Percentiles rank a stretch among this genome's conserved stretches.
Conservation (phyloP, 2,329 filamentous ascomycete genomes). For the Microdochium paspali region DNA sequence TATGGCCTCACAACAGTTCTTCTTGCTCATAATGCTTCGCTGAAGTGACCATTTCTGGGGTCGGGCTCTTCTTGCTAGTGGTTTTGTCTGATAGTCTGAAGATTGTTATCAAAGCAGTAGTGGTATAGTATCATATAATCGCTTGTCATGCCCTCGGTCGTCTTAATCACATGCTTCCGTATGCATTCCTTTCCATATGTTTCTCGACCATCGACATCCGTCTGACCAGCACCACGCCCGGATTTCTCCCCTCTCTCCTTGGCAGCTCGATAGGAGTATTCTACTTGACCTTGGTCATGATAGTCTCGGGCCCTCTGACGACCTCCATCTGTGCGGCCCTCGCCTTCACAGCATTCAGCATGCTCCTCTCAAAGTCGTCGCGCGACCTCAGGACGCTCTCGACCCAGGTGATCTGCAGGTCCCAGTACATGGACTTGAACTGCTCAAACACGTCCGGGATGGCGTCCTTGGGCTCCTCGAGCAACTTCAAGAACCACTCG, state of each 20-base stretch:
- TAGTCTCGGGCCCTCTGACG: conserved; percentile 74
- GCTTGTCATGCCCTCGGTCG: no score
- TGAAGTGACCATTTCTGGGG: no score
- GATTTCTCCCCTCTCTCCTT: no score
- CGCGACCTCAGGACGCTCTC: conserved; percentile 78
- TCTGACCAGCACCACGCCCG: no score
- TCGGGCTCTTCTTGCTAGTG: no score
- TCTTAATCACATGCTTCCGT: no score
- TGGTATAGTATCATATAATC: no score
- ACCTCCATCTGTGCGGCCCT: conserved; percentile 79
- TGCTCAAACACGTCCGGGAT: conserved; percentile 70
- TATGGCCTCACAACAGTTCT: no score
- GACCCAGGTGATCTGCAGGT: conserved; percentile 90
- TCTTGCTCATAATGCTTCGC: no score
- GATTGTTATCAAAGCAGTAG: no score
- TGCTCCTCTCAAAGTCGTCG: conserved; percentile 87
- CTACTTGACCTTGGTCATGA: conserved; percentile 87
- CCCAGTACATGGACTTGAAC: conserved; percentile 86
- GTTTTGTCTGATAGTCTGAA: no score
- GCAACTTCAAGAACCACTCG: conserved; percentile 69
- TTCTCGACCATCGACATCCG: neutral
- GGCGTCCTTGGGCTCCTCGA: conserved; percentile 65
- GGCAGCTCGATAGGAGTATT: neutral
- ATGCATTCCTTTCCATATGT: no score
- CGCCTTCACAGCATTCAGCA: conserved; percentile 82